Percentiles rank a stretch among this genome's conserved stretches.
Conservation (phyloP, 2,329 filamentous ascomycete species). For the Botrytis medusae region DNA sequence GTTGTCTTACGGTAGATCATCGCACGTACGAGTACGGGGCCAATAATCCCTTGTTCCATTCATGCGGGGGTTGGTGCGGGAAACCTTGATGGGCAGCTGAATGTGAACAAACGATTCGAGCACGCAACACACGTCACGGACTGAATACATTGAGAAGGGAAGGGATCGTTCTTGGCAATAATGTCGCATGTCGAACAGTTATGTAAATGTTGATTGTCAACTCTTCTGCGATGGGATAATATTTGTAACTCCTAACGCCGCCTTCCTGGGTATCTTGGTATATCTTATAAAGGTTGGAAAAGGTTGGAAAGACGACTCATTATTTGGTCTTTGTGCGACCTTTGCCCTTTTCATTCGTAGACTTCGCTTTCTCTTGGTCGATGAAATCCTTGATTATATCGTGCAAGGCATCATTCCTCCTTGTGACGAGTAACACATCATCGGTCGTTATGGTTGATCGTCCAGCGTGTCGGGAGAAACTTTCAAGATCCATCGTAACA, state of each 20-base stretch:
- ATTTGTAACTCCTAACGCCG: neutral
- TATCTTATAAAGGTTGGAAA: neutral
- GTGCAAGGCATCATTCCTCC: constrained; percentile 83
- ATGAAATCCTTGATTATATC: constrained; percentile 70
- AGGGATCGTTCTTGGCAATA: neutral
- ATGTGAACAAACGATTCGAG: neutral
- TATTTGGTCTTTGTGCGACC: constrained; percentile 20
- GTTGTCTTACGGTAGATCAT: neutral
- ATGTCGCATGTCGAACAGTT: neutral
- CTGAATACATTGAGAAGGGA: neutral
- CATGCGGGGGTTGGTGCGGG: constrained; percentile 1
- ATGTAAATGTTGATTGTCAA: neutral
- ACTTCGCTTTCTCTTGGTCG: constrained; percentile 54
- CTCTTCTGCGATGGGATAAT: neutral
- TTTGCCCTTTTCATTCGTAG: constrained; percentile 20
- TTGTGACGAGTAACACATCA: constrained; percentile 82
- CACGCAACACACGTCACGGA: neutral
- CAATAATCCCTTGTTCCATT: neutral
- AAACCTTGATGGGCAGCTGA: neutral
- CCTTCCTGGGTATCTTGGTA: neutral
- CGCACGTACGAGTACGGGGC: neutral
- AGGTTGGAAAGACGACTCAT: neutral
- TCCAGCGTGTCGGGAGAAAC: constrained; percentile 74
- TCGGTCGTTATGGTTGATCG: constrained; percentile 77
- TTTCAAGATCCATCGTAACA: constrained; percentile 60